Conservation (phyloP, 2,329 filamentous ascomycete genomes). For the Aspergillus tanneri region DNA sequence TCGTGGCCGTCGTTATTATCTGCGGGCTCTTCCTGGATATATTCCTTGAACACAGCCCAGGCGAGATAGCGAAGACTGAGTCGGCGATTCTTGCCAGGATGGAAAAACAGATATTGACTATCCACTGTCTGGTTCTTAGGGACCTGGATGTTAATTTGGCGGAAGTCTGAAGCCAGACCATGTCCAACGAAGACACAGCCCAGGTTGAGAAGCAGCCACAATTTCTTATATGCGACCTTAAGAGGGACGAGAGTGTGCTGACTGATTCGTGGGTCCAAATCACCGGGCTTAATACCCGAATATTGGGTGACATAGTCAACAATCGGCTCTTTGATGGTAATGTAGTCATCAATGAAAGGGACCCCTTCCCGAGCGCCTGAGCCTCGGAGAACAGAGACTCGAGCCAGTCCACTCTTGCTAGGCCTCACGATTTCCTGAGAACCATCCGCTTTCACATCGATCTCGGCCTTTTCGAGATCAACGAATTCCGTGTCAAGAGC, state of each 20-base stretch:
- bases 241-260: constrained; percentile 80
- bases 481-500: constrained; percentile 97
- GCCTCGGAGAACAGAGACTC: constrained; percentile 85
- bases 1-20: constrained; percentile 64
- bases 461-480: constrained; percentile 85
- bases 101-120: constrained; percentile 87
- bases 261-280: constrained; percentile 76
- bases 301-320: constrained; percentile 94
- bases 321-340: constrained; percentile 83
- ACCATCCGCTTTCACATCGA: constrained; percentile 93
- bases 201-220: constrained; percentile 93
- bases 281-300: constrained; percentile 83
- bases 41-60: constrained; percentile 86
- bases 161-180: constrained; percentile 90
- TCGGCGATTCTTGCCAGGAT: constrained; percentile 76
- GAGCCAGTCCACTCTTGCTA: constrained; percentile 85
- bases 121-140: constrained; percentile 89
- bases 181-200: constrained; percentile 94
- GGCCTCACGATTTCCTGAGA: constrained; percentile 89
- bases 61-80: constrained; percentile 88
- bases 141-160: constrained; percentile 96
- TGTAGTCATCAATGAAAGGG: constrained; percentile 97
- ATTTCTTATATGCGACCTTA: constrained; percentile 94
- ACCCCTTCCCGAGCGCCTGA: constrained; percentile 71
- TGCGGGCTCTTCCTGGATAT: constrained; percentile 78